Evolutionary conservation across 73 alveolate species (phyloP), one percentile per base, ranked within the genome.

Genomic region (Symbiodinium pilosum): DNA sequence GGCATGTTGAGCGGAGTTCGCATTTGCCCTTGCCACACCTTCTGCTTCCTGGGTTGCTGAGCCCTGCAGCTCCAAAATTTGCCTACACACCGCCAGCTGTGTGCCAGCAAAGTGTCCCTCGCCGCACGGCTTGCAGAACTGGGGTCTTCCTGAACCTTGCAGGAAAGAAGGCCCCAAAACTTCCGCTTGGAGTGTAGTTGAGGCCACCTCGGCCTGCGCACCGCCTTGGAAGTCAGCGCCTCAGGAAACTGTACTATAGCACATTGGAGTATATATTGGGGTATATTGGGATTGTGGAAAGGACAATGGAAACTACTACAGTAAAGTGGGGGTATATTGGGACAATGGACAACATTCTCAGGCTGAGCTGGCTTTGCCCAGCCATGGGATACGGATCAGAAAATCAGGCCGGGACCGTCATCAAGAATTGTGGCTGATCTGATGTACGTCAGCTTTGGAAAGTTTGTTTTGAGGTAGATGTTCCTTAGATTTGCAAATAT

Each of bases 371-470:
- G 69, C 69, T 52, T 9, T 20, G 69, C 28, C 69, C n/a, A n/a
- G n/a, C n/a, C n/a, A n/a, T n/a, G n/a, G n/a, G n/a, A n/a, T n/a
- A n/a, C n/a, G n/a, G n/a, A n/a, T n/a, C n/a, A n/a, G n/a, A n/a
- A n/a, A n/a, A n/a, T 64, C 3, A 64, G 81, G 21, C 81, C 81
- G 30, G 39, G 39, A 36, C 88, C 97, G 32, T 91, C 89, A 11
- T 56, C 43, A 21, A 77, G 92, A 41, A 81, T 54, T n/a, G n/a
- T 47, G 39, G 98, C 92, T 26, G 85, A 47, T 28, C 38, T 47
- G 84, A 93, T 44, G 86, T 93, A 93, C 47, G 98, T 71, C 98
- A 93, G 52, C 84, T 40, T 43, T 38, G 98, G 98, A 47, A 93
- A 93, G 84, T 93, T 42, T 3, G 42, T 73, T 36, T 52, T 92